Conservation (phyloP, 2,329 filamentous ascomycete species). For the Cryphonectria japonica region DNA sequence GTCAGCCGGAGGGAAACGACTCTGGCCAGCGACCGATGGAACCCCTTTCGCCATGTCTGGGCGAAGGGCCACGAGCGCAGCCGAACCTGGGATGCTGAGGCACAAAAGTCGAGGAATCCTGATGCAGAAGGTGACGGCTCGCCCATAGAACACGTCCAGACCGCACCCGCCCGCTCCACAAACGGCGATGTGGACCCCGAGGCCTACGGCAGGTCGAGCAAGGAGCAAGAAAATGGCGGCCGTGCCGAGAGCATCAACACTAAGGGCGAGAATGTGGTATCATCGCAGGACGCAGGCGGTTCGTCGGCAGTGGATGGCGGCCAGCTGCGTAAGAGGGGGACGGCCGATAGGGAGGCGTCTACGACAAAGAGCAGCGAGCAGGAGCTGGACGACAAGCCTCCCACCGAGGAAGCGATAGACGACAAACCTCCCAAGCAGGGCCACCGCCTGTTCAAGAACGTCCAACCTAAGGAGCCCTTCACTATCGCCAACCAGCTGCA, state of each 20-base stretch:
- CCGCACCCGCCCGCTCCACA: conserved; percentile 34
- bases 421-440: conserved; percentile 43
- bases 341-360: conserved; percentile 32
- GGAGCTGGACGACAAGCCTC: conserved; percentile 34
- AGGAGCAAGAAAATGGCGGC: conserved; percentile 34
- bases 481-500: conserved; percentile 69
- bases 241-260: conserved; percentile 33
- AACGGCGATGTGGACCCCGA: not conserved
- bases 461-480: conserved; percentile 58
- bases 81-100: conserved; percentile 45
- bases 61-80: conserved; percentile 36
- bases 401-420: conserved; percentile 40
- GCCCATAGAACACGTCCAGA: conserved; percentile 41
- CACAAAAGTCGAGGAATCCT: conserved; percentile 33
- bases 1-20: conserved; percentile 42
- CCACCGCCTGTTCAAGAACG: conserved; percentile 47
- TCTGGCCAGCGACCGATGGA: conserved; percentile 45
- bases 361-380: conserved; percentile 28
- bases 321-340: conserved; percentile 30
- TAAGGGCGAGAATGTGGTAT: conserved; percentile 32
- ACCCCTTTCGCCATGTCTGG: conserved; percentile 50
- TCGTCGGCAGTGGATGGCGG: conserved; percentile 17
- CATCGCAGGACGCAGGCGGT: conserved; percentile 16
- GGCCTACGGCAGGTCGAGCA: conserved; percentile 10
- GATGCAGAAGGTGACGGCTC: conserved; percentile 34